A percentile compares a stretch with the other conserved stretches of the same genome.
Evolutionary conservation across 805 yeast genomes (phyloP).

Genomic region (Ogataea polymorpha): DNA sequence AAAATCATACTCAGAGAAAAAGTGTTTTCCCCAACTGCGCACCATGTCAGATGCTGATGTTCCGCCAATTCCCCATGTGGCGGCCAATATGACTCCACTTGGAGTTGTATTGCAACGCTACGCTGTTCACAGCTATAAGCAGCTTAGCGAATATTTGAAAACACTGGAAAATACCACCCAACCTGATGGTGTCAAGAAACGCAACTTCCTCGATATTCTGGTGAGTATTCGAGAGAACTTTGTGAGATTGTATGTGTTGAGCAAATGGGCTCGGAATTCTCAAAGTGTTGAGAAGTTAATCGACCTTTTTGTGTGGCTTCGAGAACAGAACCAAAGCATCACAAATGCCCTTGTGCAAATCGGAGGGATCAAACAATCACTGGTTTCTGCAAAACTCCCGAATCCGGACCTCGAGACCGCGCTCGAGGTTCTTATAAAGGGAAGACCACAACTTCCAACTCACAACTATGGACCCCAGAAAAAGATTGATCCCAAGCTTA

Average conservation of each 20-base stretch:
- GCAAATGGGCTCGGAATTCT: slow-evolving; percentile 82
- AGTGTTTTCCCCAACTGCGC: not conserved
- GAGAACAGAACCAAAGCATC: slow-evolving; percentile 71
- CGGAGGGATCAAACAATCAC: slow-evolving; percentile 63
- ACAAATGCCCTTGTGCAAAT: slow-evolving; percentile 62
- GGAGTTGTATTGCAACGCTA: slow-evolving; percentile 56
- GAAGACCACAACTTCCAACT: slow-evolving; percentile 71
- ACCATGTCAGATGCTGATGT: slow-evolving; percentile 11
- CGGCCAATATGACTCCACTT: slow-evolving; percentile 66
- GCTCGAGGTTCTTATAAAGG: slow-evolving; percentile 74
- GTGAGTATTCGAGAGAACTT: slow-evolving; percentile 78
- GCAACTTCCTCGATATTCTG: slow-evolving; percentile 62
- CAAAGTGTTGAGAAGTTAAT: slow-evolving; percentile 71
- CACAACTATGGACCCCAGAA: slow-evolving; percentile 52
- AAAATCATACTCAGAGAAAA: slow-evolving; percentile 1
- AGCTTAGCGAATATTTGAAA: slow-evolving; percentile 57
- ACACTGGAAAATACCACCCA: slow-evolving; percentile 52
- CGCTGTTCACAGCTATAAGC: slow-evolving; percentile 60
- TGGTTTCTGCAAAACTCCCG: slow-evolving; percentile 86
- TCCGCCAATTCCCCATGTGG: slow-evolving; percentile 60
- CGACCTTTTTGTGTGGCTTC: slow-evolving; percentile 84
- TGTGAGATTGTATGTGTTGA: slow-evolving; percentile 76
- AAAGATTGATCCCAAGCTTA: slow-evolving; percentile 51
- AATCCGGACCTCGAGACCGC: slow-evolving; percentile 89
- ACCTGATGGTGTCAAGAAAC: slow-evolving; percentile 62